Evolutionary conservation across 139 green algal species (phyloP).

Genomic region (Volvox reticuliferus): DNA sequence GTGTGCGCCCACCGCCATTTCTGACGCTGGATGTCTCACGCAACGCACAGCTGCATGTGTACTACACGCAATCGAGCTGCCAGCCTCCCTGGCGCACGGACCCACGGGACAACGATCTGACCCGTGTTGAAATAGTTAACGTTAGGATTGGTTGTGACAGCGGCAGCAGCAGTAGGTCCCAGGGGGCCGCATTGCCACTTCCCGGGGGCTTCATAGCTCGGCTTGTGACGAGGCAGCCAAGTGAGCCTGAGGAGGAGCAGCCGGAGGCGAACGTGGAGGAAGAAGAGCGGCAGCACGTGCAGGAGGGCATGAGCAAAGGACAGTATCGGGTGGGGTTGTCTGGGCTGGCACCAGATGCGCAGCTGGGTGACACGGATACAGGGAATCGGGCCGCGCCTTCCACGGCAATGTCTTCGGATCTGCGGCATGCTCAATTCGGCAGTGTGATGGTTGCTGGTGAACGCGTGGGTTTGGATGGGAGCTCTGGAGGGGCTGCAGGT

Average conservation of each 20-base stretch:
- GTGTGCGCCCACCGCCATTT: background rate
- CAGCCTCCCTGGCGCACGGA: conserved; percentile 58
- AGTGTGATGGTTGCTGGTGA: no score
- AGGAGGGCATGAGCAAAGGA: no score
- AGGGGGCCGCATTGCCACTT: background rate
- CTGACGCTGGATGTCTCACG: conserved; percentile 2
- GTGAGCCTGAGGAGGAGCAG: conserved; percentile 7
- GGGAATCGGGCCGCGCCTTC: no score
- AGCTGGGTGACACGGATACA: no score
- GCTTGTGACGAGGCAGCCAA: background rate
- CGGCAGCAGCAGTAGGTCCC: background rate
- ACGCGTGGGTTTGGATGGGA: no score
- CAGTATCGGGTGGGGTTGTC: no score
- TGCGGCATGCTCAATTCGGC: no score
- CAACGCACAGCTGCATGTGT: conserved; percentile 41
- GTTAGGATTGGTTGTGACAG: background rate
- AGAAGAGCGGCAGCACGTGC: background rate
- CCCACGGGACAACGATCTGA: conserved; percentile 48
- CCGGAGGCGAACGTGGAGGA: background rate
- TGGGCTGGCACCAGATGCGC: no score
- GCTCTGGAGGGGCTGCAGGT: no score
- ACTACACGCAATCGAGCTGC: background rate
- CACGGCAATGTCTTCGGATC: no score
- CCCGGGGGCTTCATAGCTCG: conserved; percentile 24
- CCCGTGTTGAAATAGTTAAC: background rate